Base-by-base conservation (phyloP, 495 filamentous ascomycete genomes). In the Aspergillus kassunensis region DNA sequence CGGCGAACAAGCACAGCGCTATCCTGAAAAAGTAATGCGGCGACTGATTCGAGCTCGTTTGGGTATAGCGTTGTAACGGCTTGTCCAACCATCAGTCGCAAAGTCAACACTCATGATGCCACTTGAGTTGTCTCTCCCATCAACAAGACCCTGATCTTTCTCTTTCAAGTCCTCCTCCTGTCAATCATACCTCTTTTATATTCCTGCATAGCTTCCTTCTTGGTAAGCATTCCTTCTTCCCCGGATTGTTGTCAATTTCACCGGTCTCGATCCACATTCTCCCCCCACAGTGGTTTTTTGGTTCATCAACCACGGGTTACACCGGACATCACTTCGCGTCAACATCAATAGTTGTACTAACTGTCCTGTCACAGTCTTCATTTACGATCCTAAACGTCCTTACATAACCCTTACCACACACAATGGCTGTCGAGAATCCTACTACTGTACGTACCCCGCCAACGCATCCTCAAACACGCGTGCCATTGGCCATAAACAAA, bases 351-450 rank as follows among this genome's bases (percentile, higher is more conserved):
- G 30, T 39, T 18, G 48, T 45, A 54, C 54, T 58, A 49, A 62
- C 36, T 37, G 2, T 11, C 44, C 21, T 24, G 15, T 19, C 42
- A 16, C 25, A 37, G 44, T 23, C 12, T 20, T 20, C 15, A 12
- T 24, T 6, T 44, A 27, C 15, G 15, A 41, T 23, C 29, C 19
- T 18, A 25, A 1, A n/a, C 13, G 30, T 29, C 19, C 12, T 10
- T 48, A 13, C 37, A 15, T 43, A 42, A 51, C 25, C 10, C 19
- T 19, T 42, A 21, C 13, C 30, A 44, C 21, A 12, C 41, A 68
- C 54, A 69, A 74, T 74, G 71, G 61, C 66, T 56, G 64, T 62
- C 56, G 68, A 74, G 23, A 55, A 51, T 35, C 42, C 63, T 44
- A 51, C 71, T 42, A 44, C 65, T 47, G 71, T 74, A 65, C 31